Percentiles rank a stretch among this genome's conserved stretches.
Evolutionary conservation across 1,139 yeast species (phyloP).

Genomic region (Hyphopichia pseudoburtonii): DNA sequence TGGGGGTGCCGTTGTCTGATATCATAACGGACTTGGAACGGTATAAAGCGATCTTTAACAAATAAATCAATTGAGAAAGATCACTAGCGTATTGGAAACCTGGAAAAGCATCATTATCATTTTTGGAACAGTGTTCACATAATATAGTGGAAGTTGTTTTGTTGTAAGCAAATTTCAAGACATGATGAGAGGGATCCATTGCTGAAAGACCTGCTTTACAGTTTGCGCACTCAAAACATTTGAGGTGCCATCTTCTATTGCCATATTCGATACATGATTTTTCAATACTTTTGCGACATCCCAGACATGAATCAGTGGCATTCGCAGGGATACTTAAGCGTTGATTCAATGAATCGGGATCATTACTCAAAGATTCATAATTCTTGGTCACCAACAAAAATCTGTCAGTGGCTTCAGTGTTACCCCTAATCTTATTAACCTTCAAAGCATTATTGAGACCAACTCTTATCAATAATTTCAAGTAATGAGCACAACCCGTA

Average conservation of each 20-base stretch:
- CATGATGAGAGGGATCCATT: slow-evolving; percentile 15
- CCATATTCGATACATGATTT: slow-evolving; percentile 67
- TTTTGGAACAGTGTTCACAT: slow-evolving; percentile 57
- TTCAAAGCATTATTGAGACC: slow-evolving; percentile 77
- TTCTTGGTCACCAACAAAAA: slow-evolving; percentile 49
- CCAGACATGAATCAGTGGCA: slow-evolving; percentile 75
- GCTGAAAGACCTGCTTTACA: slow-evolving; percentile 38
- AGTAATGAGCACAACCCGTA: slow-evolving; percentile 90
- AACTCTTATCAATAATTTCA: slow-evolving; percentile 78
- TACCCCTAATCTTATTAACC: slow-evolving; percentile 57
- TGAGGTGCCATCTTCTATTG: slow-evolving; percentile 76
- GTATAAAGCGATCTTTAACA: slow-evolving; percentile 80
- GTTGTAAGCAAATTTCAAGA: slow-evolving; percentile 32
- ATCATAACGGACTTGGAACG: slow-evolving; percentile 73
- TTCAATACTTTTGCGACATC: slow-evolving; percentile 77
- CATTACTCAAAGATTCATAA: slow-evolving; percentile 23
- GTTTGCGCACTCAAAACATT: slow-evolving; percentile 64
- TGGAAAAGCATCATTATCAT: slow-evolving; percentile 42
- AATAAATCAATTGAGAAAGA: slow-evolving; percentile 69
- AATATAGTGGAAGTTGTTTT: slow-evolving; percentile 31
- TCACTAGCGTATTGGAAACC: slow-evolving; percentile 71
- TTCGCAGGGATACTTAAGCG: slow-evolving; percentile 49
- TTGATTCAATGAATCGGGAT: slow-evolving; percentile 29
- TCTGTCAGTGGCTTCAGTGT: slow-evolving; percentile 61
- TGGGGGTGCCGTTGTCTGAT: slow-evolving; percentile 15